A percentile compares a stretch with the other conserved stretches of the same genome.
Conservation (phyloP, 1,284 basidiomycete genomes). For the Schizophyllum commune region DNA sequence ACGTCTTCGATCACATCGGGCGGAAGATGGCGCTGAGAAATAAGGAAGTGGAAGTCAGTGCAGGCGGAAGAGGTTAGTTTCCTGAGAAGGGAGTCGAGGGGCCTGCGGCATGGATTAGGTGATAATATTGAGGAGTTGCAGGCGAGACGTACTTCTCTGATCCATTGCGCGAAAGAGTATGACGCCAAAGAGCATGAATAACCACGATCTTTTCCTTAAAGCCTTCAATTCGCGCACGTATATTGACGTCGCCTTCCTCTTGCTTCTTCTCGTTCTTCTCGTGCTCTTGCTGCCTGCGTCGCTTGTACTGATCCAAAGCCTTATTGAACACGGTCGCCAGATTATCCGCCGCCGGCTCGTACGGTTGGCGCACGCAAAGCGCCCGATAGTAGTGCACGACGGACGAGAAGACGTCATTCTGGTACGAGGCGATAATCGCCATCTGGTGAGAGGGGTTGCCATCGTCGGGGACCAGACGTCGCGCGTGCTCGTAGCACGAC, state of each 20-base stretch:
- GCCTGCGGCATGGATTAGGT: background rate
- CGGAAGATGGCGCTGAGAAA: slow-evolving; percentile 66
- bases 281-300: slow-evolving; percentile 26
- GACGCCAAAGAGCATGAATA: slow-evolving; percentile 64
- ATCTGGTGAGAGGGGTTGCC: slow-evolving; percentile 94
- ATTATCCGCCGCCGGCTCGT: slow-evolving; percentile 84
- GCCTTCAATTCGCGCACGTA: slow-evolving; percentile 40
- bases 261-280: slow-evolving; percentile 23
- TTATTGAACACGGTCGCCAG: slow-evolving; percentile 66
- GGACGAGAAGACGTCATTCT: slow-evolving; percentile 74
- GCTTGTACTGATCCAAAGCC: slow-evolving; percentile 50
- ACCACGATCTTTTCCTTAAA: slow-evolving; percentile 70
- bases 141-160: slow-evolving; percentile 44
- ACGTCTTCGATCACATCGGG: slow-evolving; percentile 72
- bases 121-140: slow-evolving; percentile 22
- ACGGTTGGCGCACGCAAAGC: slow-evolving; percentile 79
- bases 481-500: slow-evolving; percentile 80
- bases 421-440: slow-evolving; percentile 84
- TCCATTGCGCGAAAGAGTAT: slow-evolving; percentile 42
- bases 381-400: slow-evolving; percentile 89
- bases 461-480: slow-evolving; percentile 69
- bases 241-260: slow-evolving; percentile 23
- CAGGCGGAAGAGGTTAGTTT: slow-evolving; percentile 41
- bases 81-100: slow-evolving; percentile 16
- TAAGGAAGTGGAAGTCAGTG: slow-evolving; percentile 47